Evolutionary conservation across 345 rosid species (phyloP).

Genomic region (Citrus mangshanensis): DNA sequence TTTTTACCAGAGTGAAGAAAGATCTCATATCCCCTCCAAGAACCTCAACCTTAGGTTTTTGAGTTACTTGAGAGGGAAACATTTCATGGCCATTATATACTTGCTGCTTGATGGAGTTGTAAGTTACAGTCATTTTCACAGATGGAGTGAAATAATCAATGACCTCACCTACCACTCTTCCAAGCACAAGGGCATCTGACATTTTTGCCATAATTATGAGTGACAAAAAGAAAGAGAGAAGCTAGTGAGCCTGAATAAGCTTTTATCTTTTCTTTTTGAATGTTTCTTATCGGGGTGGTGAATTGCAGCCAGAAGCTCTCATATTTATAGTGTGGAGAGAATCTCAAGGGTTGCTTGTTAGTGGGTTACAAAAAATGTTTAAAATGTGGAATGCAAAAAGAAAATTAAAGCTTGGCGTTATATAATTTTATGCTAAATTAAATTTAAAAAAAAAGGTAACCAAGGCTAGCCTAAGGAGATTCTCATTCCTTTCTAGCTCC

Average conservation of each 20-base stretch:
- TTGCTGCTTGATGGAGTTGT: constrained; percentile 66
- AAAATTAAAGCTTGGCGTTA: neutral
- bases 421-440: neutral
- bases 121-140: constrained; percentile 68
- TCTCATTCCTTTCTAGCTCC: neutral
- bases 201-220: constrained; percentile 39
- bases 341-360: neutral
- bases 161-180: constrained; percentile 89
- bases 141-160: constrained; percentile 55
- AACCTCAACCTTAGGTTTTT: constrained; percentile 84
- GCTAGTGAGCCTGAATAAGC: neutral
- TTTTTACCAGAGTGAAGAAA: constrained; percentile 88
- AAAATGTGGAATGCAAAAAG: neutral
- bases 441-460: neutral
- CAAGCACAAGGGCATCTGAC: constrained; percentile 77
- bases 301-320: constrained; percentile 7
- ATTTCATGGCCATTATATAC: constrained; percentile 90
- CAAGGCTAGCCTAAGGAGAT: neutral
- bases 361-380: neutral
- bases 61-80: constrained; percentile 66
- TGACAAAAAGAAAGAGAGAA: neutral
- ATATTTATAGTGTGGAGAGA: constrained; percentile 33
- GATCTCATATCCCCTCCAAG: constrained; percentile 88
- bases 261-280: neutral
- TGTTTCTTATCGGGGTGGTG: constrained; percentile 7